Conservation (phyloP, 2,329 filamentous ascomycete genomes). For the Cytospora mali region DNA sequence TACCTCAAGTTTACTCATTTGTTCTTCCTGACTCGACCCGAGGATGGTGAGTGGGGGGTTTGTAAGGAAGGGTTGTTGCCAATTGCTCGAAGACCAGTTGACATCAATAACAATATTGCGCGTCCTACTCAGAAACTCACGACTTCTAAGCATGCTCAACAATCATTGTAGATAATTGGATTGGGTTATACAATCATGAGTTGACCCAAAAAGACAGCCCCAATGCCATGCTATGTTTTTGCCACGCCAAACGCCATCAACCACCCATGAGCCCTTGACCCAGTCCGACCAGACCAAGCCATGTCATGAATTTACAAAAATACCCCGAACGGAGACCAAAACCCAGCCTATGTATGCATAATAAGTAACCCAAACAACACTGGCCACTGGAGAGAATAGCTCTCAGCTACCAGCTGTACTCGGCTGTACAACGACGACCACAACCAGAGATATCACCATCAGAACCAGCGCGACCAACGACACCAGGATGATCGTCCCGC, state of each 20-base stretch:
- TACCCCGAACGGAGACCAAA: not conserved
- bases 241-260: not conserved
- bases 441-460: conserved; percentile 58
- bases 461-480: conserved; percentile 65
- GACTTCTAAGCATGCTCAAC: not conserved
- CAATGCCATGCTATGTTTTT: not conserved
- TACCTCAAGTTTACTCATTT: not conserved
- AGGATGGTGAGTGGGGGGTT: too few relatives aligned
- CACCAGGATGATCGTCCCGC: conserved; percentile 71
- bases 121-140: too few relatives aligned
- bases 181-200: not conserved
- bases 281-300: not conserved
- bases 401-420: not conserved
- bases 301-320: not conserved
- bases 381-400: too few relatives aligned
- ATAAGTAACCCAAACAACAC: not conserved
- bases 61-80: too few relatives aligned
- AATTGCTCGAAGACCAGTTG: too few relatives aligned
- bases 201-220: not conserved
- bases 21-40: not conserved
- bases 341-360: not conserved
- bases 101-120: not conserved
- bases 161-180: not conserved
- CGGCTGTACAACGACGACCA: conserved; percentile 20
- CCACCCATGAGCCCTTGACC: not conserved